Conservation (phyloP, 345 rosid species). For the Clarkia xantiana region DNA sequence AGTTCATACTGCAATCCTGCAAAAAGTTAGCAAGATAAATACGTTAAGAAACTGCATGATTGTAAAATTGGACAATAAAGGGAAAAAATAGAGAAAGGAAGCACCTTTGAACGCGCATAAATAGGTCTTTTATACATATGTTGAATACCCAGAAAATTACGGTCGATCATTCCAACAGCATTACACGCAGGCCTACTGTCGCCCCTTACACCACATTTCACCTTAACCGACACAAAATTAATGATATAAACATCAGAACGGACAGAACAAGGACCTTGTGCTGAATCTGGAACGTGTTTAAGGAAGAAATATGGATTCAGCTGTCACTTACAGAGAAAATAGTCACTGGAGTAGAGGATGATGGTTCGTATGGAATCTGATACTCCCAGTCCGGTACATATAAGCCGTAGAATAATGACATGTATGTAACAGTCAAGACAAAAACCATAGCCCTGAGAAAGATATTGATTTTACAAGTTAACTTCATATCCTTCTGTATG, state of each 20-base stretch:
- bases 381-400: constrained; percentile 73
- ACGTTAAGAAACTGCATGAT: neutral
- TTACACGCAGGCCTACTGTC: constrained; percentile 78
- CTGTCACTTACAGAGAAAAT: constrained; percentile 31
- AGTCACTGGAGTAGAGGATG: constrained; percentile 25
- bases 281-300: no score
- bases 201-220: constrained; percentile 66
- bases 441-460: constrained; percentile 41
- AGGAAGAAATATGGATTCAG: neutral
- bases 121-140: constrained; percentile 63
- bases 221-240: constrained; percentile 22
- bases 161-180: constrained; percentile 76
- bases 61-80: neutral
- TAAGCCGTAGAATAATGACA: constrained; percentile 48
- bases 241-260: no score
- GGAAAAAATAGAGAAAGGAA: constrained; percentile 1
- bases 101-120: constrained; percentile 51
- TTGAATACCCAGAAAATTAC: constrained; percentile 42
- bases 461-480: neutral
- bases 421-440: constrained; percentile 30
- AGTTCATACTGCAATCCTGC: constrained; percentile 68
- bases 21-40: constrained; percentile 4
- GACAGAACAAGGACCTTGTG: no score
- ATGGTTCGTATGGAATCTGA: constrained; percentile 26
- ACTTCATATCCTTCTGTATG: no score